A percentile compares a stretch with the other conserved stretches of the same genome.
Conservation (phyloP, 345 rosid genomes). For the Euphorbia peplus region DNA sequence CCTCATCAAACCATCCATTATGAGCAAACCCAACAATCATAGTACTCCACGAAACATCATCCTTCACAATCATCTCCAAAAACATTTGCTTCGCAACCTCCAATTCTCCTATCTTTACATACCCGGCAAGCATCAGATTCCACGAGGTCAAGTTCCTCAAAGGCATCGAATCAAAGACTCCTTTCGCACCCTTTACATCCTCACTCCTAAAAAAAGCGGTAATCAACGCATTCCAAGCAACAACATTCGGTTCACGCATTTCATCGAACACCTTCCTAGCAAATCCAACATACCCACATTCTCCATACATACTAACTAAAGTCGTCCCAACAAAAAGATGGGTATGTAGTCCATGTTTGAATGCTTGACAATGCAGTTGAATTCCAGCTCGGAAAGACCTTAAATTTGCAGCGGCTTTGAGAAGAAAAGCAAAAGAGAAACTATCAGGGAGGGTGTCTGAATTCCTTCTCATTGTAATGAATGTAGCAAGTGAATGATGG, state of each 20-base stretch:
- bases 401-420: constrained; percentile 56
- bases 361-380: constrained; percentile 58
- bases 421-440: constrained; percentile 59
- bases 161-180: constrained; percentile 38
- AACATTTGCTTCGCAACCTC: constrained; percentile 68
- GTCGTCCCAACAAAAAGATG: constrained; percentile 79
- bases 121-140: constrained; percentile 89
- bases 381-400: constrained; percentile 42
- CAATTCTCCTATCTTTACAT: constrained; percentile 59
- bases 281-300: constrained; percentile 52
- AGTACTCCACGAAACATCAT: constrained; percentile 66
- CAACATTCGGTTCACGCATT: constrained; percentile 65
- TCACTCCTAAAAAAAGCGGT: constrained; percentile 39
- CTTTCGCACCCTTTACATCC: constrained; percentile 32
- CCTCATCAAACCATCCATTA: constrained; percentile 40
- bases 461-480: constrained; percentile 42
- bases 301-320: constrained; percentile 83
- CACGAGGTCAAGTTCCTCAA: constrained; percentile 62
- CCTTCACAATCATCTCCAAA: constrained; percentile 53
- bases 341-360: constrained; percentile 37
- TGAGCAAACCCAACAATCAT: constrained; percentile 53
- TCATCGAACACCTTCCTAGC: constrained; percentile 57
- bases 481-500: constrained; percentile 33
- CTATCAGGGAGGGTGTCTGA: constrained; percentile 50
- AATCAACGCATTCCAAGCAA: constrained; percentile 57